A percentile compares a stretch with the other conserved stretches of the same genome.
Conservation (phyloP, 768 basidiomycete genomes). For the Mycena filopes region DNA sequence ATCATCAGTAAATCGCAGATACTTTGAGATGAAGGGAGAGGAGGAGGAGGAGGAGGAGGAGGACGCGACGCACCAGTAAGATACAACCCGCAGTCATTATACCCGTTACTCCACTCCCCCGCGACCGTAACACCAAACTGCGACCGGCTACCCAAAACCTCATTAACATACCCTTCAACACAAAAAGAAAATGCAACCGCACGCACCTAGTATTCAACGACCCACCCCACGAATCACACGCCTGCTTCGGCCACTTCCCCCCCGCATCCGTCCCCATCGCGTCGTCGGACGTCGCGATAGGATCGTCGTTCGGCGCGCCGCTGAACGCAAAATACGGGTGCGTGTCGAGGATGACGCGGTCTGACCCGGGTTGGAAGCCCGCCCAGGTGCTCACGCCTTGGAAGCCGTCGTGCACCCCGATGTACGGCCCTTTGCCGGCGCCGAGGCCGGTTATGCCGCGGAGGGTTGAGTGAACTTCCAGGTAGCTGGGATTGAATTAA, state of each 20-base stretch:
- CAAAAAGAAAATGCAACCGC: neutral
- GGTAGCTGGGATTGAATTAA: constrained; percentile 51
- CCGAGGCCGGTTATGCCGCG: constrained; percentile 71
- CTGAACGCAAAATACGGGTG: constrained; percentile 27
- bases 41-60: too few relatives aligned
- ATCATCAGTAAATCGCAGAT: too few relatives aligned
- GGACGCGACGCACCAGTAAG: neutral
- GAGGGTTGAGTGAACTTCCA: constrained; percentile 59
- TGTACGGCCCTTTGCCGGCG: constrained; percentile 53
- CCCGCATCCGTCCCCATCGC: constrained; percentile 40
- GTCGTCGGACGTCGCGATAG: constrained; percentile 36
- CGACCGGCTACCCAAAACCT: neutral
- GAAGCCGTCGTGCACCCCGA: constrained; percentile 64
- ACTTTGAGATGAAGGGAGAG: too few relatives aligned
- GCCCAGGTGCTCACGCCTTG: constrained; percentile 53
- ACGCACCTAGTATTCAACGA: constrained; percentile 49
- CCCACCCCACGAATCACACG: constrained; percentile 60
- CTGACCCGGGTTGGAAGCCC: constrained; percentile 26
- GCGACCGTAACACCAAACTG: neutral
- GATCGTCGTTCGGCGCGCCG: constrained; percentile 41
- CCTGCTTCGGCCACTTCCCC: constrained; percentile 47
- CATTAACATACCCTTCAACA: too few relatives aligned
- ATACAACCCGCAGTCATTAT: constrained; percentile 5
- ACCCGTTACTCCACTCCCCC: constrained; percentile 6
- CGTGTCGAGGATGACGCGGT: constrained; percentile 13